Conservation (phyloP, 139 green algal species). For the Ettlia oleoabundans region DNA sequence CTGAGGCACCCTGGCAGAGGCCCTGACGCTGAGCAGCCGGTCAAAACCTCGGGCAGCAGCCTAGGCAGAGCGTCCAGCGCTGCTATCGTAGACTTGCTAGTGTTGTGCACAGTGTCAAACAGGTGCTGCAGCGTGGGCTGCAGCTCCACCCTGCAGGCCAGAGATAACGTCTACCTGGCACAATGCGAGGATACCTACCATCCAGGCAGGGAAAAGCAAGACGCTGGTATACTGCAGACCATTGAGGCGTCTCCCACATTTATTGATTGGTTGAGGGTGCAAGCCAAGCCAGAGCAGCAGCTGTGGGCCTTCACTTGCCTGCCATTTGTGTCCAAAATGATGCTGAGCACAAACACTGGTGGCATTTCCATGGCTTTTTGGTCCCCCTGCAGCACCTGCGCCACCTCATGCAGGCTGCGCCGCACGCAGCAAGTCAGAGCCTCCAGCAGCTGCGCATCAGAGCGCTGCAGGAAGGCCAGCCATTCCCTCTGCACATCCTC, state of each 20-base stretch:
- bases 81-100: constrained; percentile 56
- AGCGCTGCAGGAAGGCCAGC: constrained; percentile 76
- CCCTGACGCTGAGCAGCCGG: constrained; percentile 5
- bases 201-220: too few species aligned
- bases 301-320: not conserved
- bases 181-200: not conserved
- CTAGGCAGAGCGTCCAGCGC: constrained; percentile 22
- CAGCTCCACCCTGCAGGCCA: constrained; percentile 55
- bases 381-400: constrained; percentile 77
- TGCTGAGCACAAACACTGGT: constrained; percentile 81
- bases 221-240: too few species aligned
- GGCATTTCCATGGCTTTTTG: constrained; percentile 47
- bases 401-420: constrained; percentile 82
- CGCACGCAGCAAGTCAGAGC: constrained; percentile 80
- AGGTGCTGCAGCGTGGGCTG: constrained; percentile 70
- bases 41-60: constrained; percentile 9
- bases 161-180: not conserved
- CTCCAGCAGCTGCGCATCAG: constrained; percentile 71
- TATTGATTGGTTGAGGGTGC: too few species aligned
- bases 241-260: too few species aligned
- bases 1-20: constrained; percentile 19
- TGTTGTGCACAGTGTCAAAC: constrained; percentile 83
- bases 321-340: constrained; percentile 59
- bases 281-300: not conserved
- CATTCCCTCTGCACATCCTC: constrained; percentile 91